phyloP scores from a whole-genome alignment of 805 yeast species.

The Candida maesae region DNA sequence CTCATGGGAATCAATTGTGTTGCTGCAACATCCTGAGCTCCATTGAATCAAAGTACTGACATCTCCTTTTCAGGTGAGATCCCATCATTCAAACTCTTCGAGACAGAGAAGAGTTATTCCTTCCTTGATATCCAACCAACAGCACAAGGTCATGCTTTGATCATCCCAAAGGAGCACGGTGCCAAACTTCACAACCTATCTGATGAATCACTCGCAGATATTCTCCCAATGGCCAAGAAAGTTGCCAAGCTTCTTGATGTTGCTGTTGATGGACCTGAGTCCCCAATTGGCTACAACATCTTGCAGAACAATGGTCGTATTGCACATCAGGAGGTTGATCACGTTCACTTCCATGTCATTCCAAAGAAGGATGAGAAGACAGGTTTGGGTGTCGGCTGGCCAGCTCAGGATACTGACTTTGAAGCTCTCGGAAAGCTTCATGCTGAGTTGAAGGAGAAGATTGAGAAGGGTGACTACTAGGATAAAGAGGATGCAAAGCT shows the following conservation, averaged over 20 bases:
- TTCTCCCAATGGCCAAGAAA: conserved; percentile 85
- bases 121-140: conserved; percentile 94
- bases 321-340: conserved; percentile 95
- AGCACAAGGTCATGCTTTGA: conserved; percentile 79
- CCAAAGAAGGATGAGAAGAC: conserved; percentile 74
- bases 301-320: conserved; percentile 91
- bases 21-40: too few relatives aligned
- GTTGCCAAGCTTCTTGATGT: conserved; percentile 69
- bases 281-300: conserved; percentile 72
- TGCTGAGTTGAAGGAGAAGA: conserved; percentile 48
- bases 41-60: too few relatives aligned
- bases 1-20: too few relatives aligned
- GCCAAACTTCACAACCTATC: conserved; percentile 90
- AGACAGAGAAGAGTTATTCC: conserved; percentile 76
- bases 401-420: conserved; percentile 76
- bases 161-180: conserved; percentile 93
- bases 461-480: conserved; percentile 24
- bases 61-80: conserved; percentile 61
- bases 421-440: conserved; percentile 67
- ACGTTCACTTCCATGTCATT: conserved; percentile 94
- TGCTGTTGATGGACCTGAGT: conserved; percentile 58
- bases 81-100: conserved; percentile 87
- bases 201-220: conserved; percentile 82
- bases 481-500: conserved; percentile 1
- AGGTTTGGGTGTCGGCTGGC: conserved; percentile 93